Conservation (phyloP, 1,139 yeast genomes). For the Pneumocystis carinii region DNA sequence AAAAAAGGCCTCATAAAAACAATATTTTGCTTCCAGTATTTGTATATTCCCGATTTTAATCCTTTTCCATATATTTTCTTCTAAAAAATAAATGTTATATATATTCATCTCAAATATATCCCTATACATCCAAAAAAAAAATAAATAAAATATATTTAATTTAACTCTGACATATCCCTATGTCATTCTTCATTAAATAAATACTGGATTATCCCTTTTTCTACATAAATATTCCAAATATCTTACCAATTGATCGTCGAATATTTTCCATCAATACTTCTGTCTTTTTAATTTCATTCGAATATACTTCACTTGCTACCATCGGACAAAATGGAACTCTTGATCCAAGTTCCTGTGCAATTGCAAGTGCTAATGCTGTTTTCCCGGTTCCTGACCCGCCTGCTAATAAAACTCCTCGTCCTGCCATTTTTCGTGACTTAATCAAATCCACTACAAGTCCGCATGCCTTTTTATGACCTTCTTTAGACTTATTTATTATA, state of each 20-base stretch:
- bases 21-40: not conserved
- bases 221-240: no score
- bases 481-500: not conserved
- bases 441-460: slow-evolving; percentile 90
- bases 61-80: no score
- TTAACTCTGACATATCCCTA: no score
- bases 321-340: slow-evolving; percentile 97
- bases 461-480: slow-evolving; percentile 40
- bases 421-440: slow-evolving; percentile 85
- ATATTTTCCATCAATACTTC: slow-evolving; percentile 96
- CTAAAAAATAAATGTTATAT: no score
- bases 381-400: slow-evolving; percentile 3
- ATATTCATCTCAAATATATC: no score
- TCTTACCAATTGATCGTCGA: slow-evolving; percentile 66
- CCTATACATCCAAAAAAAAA: no score
- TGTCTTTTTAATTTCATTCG: slow-evolving; percentile 96
- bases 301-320: slow-evolving; percentile 85
- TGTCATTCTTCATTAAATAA: not conserved
- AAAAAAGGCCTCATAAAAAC: not conserved
- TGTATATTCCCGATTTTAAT: no score
- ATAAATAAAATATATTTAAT: no score
- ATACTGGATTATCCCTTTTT: not conserved
- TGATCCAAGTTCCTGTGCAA: slow-evolving; percentile 94
- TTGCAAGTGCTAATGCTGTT: slow-evolving; percentile 45
- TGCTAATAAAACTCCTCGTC: slow-evolving; percentile 86